Base-by-base conservation (phyloP, 2,329 filamentous ascomycete genomes). In the Macrophomina pseudophaseolina region DNA sequence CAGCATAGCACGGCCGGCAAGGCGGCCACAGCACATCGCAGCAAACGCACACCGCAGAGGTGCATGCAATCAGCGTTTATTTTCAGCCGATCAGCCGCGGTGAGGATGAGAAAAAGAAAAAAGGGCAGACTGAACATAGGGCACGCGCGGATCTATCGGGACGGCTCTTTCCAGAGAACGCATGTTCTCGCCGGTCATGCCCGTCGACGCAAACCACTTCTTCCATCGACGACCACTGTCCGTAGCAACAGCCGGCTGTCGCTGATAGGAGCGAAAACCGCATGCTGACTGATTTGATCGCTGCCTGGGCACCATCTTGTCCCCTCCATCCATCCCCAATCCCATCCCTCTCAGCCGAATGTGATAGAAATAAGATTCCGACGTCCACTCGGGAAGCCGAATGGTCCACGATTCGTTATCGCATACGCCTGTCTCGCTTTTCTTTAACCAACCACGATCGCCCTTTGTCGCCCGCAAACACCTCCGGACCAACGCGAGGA, bases 101-200 rank as follows among this genome's bases (percentile, higher is more conserved):
- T 12, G 30, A 51, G 32, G 44, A 7, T 33, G 14, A 33, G 5
- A 11, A 53, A 23, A 12, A 54, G 16, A 33, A 11, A 46, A 32
- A 18, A 40, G 9, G 35, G 11, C 7, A 53, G 12, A 53, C 9
- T 18, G 5, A 11, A 33, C 9, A 46, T 59, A 18, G 54, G 18
- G 54, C 35, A 5, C 18, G 35, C 14, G 52, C 52, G 51, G 51
- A 53, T 53, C n/a, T 28, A 56, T 56, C 54, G 28, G 56, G 16
- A 35, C 56, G 38, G 56, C 56, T 46, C 30, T 35, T 35, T 60
- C 56, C 56, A 60, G 56, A 58, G 30, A 54, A 44, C 56, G 42
- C 40, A 60, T 48, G 23, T 33, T 44, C 30, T 40, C 56, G n/a
- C 56, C 40, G 28, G 11, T 46, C 40, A 46, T 35, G 16, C 56